A percentile compares a stretch with the other conserved stretches of the same genome.
phyloP scores from a whole-genome alignment of 768 basidiomycete genomes.

The Amanita muscaria region DNA sequence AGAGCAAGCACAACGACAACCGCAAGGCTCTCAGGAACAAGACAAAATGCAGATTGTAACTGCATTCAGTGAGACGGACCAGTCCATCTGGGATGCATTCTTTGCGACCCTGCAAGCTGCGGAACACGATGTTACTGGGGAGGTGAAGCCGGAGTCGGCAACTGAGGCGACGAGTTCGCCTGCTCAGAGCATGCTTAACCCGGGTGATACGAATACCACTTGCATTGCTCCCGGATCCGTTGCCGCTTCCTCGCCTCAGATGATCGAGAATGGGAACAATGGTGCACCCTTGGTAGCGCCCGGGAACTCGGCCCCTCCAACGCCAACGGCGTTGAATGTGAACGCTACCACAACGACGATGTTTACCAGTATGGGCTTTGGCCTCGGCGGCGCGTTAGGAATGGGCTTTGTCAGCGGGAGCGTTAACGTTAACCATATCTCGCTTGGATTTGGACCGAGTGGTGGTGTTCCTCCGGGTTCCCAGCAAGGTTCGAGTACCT shows the following conservation, averaged over 20 bases:
- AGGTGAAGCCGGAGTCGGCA: neutral
- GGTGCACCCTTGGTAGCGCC: no score
- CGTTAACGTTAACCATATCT: conserved; percentile 3
- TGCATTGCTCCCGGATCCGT: no score
- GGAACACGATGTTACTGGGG: conserved; percentile 3
- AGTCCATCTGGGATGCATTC: conserved; percentile 12
- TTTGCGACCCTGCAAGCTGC: conserved; percentile 10
- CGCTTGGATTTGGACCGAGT: conserved; percentile 6
- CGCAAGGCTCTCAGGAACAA: neutral
- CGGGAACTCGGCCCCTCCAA: no score
- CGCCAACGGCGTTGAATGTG: neutral
- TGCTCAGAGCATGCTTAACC: no score
- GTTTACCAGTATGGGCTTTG: conserved; percentile 21
- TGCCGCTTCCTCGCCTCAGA: no score
- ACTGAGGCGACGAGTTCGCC: no score
- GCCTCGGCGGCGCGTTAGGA: conserved; percentile 9
- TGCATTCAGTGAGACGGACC: conserved; percentile 9
- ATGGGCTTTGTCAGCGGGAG: conserved; percentile 8
- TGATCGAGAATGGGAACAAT: neutral
- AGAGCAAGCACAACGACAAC: neutral
- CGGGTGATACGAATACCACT: no score
- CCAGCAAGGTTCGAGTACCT: no score
- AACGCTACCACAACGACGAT: conserved; percentile 8
- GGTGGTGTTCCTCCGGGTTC: neutral
- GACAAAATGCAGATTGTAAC: conserved; percentile 1